Percentiles rank a stretch among this genome's conserved stretches.
Conservation (phyloP, 345 rosid genomes). For the Ceriops tagal region DNA sequence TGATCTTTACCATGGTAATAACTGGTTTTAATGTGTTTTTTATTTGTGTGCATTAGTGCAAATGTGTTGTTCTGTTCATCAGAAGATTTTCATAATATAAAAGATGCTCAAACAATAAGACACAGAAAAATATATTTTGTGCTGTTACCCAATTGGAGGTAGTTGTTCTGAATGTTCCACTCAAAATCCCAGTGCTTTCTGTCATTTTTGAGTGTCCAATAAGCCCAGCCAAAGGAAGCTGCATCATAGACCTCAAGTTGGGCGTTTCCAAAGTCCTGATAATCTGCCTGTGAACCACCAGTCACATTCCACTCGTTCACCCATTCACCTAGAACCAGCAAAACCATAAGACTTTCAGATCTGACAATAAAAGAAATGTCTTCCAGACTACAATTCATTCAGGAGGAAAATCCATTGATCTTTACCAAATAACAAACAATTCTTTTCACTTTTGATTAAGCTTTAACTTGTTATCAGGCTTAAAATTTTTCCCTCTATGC, state of each 20-base stretch:
- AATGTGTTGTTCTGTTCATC: background rate
- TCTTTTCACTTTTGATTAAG: background rate
- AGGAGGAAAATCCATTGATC: background rate
- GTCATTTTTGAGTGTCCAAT: constrained; percentile 69
- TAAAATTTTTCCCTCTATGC: background rate
- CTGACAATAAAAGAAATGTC: background rate
- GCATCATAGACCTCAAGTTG: constrained; percentile 58
- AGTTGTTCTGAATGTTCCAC: constrained; percentile 59
- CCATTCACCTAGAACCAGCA: constrained; percentile 61
- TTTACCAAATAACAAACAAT: background rate
- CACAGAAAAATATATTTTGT: background rate
- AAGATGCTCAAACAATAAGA: background rate
- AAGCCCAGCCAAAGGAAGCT: constrained; percentile 82
- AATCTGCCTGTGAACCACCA: constrained; percentile 48
- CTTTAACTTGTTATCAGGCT: background rate
- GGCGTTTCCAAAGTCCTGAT: constrained; percentile 58
- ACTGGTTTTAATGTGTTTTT: background rate
- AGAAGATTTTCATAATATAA: background rate
- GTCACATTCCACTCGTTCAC: constrained; percentile 68
- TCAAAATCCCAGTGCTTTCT: constrained; percentile 78
- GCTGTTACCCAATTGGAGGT: constrained; percentile 53
- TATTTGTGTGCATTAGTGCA: background rate
- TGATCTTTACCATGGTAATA: background rate
- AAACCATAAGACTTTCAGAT: background rate
- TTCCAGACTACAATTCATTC: background rate